These are phyloP conservation scores for Lobosporangium transversale DNA, from an alignment of 192 early-diverging fungal genomes.

Conservation along the genomic window DNA sequence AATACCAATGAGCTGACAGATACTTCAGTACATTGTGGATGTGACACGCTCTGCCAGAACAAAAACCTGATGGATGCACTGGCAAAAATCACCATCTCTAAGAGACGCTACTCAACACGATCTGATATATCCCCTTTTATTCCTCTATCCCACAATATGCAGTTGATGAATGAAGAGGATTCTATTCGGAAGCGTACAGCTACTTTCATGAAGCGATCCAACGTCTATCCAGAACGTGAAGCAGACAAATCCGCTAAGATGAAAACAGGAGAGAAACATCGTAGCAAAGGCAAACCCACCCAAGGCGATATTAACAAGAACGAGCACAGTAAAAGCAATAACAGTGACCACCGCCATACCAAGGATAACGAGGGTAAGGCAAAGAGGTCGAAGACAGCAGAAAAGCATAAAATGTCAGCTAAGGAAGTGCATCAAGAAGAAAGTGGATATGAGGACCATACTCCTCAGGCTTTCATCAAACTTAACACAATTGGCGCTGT, in stretches of 20 bases:
- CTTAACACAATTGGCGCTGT: slow-evolving; percentile 35
- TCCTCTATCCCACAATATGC: neutral
- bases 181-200: slow-evolving; percentile 13
- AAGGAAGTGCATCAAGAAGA: neutral
- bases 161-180: slow-evolving; percentile 5
- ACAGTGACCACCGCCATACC: neutral
- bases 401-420: neutral
- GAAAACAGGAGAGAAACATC: slow-evolving; percentile 12
- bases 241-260: slow-evolving; percentile 7
- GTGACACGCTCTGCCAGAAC: slow-evolving; percentile 13
- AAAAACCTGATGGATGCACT: slow-evolving; percentile 31
- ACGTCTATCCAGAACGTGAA: slow-evolving; percentile 16
- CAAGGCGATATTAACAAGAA: neutral
- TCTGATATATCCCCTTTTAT: neutral
- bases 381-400: too few relatives aligned
- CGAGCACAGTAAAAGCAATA: slow-evolving; percentile 1
- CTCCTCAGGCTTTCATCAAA: slow-evolving; percentile 29
- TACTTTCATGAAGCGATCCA: slow-evolving; percentile 24
- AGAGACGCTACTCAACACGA: slow-evolving; percentile 34
- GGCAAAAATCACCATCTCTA: slow-evolving; percentile 18
- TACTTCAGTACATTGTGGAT: too few relatives aligned
- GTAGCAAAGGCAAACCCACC: neutral
- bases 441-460: slow-evolving; percentile 4
- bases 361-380: slow-evolving; percentile 7
- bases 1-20: too few relatives aligned